Conservation (phyloP, 331 rosid species). For the Malus hybrid region DNA sequence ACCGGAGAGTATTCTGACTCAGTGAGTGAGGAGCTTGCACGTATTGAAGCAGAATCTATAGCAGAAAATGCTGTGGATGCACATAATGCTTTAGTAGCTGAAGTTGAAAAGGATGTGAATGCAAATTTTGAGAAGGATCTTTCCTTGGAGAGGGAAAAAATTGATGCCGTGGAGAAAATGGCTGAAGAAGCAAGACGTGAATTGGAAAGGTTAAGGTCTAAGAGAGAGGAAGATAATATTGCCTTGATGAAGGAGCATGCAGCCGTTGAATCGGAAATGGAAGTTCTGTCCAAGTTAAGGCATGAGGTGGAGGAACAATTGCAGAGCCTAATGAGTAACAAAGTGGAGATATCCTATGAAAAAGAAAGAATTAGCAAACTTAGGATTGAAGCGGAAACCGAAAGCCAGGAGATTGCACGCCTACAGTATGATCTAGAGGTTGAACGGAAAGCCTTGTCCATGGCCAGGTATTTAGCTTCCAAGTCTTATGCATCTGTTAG, state of each 20-base stretch:
- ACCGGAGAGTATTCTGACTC: constrained; percentile 85
- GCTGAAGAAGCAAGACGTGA: constrained; percentile 81
- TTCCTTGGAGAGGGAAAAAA: constrained; percentile 74
- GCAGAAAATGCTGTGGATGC: constrained; percentile 96
- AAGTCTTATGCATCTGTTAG: neutral
- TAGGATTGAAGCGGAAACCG: constrained; percentile 73
- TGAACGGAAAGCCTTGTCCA: constrained; percentile 90
- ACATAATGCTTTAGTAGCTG: constrained; percentile 85
- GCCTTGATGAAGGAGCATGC: constrained; percentile 69
- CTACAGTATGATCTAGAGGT: constrained; percentile 95
- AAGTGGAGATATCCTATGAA: constrained; percentile 71
- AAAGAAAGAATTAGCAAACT: constrained; percentile 75
- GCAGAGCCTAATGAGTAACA: constrained; percentile 63
- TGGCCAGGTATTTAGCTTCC: constrained; percentile 75
- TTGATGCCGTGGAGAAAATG: constrained; percentile 73
- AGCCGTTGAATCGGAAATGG: constrained; percentile 86
- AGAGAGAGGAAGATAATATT: constrained; percentile 57
- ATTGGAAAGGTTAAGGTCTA: constrained; percentile 69
- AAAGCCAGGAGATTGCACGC: constrained; percentile 72
- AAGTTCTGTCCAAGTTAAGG: constrained; percentile 66
- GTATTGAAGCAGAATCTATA: constrained; percentile 90
- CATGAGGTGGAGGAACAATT: constrained; percentile 83
- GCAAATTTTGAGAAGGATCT: constrained; percentile 80
- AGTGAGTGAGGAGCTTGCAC: constrained; percentile 93
- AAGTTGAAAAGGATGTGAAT: constrained; percentile 87